These are phyloP conservation scores for Boletus austroedulis DNA, from an alignment of 1,284 basidiomycete species.

Conservation along the genomic window DNA sequence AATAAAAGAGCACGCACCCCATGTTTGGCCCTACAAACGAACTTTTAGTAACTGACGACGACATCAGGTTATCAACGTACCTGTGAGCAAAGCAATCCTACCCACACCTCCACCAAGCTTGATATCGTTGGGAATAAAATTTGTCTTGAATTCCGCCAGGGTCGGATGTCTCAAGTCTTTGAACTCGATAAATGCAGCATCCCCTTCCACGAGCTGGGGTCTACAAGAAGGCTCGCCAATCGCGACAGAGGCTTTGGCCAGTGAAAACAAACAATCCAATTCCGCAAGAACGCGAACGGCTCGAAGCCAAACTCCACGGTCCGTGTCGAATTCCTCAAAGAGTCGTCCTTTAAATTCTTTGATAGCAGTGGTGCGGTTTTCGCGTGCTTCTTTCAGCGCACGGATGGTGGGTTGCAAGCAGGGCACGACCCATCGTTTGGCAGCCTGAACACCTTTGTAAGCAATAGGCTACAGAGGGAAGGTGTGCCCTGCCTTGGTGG, in stretches of 20 bases:
- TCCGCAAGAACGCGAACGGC: constrained; percentile 79
- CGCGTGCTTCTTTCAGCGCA: constrained; percentile 86
- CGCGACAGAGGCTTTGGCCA: constrained; percentile 86
- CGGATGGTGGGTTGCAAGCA: constrained; percentile 71
- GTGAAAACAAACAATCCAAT: constrained; percentile 90
- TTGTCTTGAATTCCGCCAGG: constrained; percentile 60
- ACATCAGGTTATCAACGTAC: constrained; percentile 40
- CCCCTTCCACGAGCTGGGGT: constrained; percentile 82
- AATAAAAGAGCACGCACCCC: constrained; percentile 54
- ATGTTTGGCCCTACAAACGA: constrained; percentile 74
- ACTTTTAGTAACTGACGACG: not conserved
- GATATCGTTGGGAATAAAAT: constrained; percentile 95
- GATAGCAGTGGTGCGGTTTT: constrained; percentile 76
- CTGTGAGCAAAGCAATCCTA: constrained; percentile 87
- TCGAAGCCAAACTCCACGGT: constrained; percentile 76
- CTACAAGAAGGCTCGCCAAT: constrained; percentile 92
- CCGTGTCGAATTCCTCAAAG: constrained; percentile 82
- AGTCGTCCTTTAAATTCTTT: constrained; percentile 82
- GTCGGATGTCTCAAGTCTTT: constrained; percentile 85
- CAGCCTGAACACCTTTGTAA: constrained; percentile 46
- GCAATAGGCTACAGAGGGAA: not conserved
- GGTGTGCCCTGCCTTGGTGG: constrained; percentile 62
- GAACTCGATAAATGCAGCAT: constrained; percentile 79
- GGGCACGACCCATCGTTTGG: constrained; percentile 75
- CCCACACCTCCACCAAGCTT: constrained; percentile 78